A percentile compares a stretch with the other conserved stretches of the same genome.
Conservation (phyloP, 2,329 filamentous ascomycete species). For the Penicillium occitanis region DNA sequence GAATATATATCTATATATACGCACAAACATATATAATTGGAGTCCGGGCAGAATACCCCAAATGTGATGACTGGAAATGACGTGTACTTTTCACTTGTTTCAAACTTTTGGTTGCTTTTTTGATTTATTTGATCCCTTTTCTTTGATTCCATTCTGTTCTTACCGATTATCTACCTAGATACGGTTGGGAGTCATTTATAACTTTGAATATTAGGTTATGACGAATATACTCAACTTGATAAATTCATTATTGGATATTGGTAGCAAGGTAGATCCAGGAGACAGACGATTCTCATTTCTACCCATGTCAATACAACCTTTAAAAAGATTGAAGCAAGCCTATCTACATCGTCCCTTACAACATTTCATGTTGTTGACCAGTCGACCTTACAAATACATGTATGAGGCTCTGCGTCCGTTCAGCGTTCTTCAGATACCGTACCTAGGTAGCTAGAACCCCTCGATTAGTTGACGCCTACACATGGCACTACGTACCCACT, state of each 20-base stretch:
- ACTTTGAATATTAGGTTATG: not conserved
- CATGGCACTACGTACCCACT: not conserved
- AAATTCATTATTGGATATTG: not conserved
- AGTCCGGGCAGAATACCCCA: conserved; percentile 15
- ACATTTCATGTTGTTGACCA: too few species aligned
- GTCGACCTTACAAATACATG: not conserved
- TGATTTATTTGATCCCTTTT: not conserved
- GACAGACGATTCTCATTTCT: not conserved
- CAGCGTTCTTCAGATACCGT: not conserved
- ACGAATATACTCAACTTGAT: conserved; percentile 6
- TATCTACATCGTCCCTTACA: not conserved
- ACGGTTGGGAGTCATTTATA: not conserved
- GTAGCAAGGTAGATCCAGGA: not conserved
- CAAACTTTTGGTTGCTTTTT: not conserved
- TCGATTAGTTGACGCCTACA: not conserved
- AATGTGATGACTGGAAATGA: conserved; percentile 17
- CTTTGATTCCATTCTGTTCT: not conserved
- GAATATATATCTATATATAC: not conserved
- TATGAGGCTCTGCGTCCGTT: not conserved
- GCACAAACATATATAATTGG: conserved; percentile 5
- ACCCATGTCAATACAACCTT: not conserved
- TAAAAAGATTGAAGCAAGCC: not conserved
- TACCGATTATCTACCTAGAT: not conserved
- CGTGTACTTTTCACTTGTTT: conserved; percentile 5
- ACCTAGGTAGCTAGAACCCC: not conserved